Conservation (phyloP, 495 filamentous ascomycete species). For the Penicillium psychrofluorescens region DNA sequence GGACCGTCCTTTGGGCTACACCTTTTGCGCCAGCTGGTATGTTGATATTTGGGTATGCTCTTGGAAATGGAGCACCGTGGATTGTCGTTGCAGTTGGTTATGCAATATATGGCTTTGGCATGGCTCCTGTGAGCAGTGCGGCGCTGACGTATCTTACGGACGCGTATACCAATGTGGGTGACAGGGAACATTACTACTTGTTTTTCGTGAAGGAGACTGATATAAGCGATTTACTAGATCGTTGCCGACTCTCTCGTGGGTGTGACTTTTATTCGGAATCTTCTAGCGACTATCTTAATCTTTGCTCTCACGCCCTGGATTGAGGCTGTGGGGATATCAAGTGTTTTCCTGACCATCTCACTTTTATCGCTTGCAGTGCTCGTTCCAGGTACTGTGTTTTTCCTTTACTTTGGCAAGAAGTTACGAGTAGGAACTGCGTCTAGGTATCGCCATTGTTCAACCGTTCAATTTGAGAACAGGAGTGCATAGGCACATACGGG, state of each 20-base stretch:
- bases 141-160: slow-evolving; percentile 28
- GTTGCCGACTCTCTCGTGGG: slow-evolving; percentile 26
- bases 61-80: slow-evolving; percentile 22
- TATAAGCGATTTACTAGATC: slow-evolving; percentile 12
- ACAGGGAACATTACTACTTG: not conserved
- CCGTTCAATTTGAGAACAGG: too few species aligned
- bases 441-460: slow-evolving; percentile 1
- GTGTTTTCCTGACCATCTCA: slow-evolving; percentile 14
- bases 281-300: slow-evolving; percentile 21
- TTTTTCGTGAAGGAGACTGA: too few species aligned
- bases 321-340: slow-evolving; percentile 10
- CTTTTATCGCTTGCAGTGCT: slow-evolving; percentile 4
- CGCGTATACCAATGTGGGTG: slow-evolving; percentile 23
- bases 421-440: slow-evolving; percentile 3
- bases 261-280: slow-evolving; percentile 24
- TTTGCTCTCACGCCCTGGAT: slow-evolving; percentile 30
- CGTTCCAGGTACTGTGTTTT: slow-evolving; percentile 12
- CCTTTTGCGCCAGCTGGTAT: slow-evolving; percentile 20
- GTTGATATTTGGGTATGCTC: slow-evolving; percentile 25
- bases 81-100: slow-evolving; percentile 19
- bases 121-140: slow-evolving; percentile 18
- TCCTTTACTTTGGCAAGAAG: slow-evolving; percentile 15
- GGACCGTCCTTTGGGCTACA: slow-evolving; percentile 11
- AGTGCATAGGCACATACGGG: too few species aligned
- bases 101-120: slow-evolving; percentile 16